Conservation (phyloP, 805 yeast genomes). For the Kodamaea jinghongensis region DNA sequence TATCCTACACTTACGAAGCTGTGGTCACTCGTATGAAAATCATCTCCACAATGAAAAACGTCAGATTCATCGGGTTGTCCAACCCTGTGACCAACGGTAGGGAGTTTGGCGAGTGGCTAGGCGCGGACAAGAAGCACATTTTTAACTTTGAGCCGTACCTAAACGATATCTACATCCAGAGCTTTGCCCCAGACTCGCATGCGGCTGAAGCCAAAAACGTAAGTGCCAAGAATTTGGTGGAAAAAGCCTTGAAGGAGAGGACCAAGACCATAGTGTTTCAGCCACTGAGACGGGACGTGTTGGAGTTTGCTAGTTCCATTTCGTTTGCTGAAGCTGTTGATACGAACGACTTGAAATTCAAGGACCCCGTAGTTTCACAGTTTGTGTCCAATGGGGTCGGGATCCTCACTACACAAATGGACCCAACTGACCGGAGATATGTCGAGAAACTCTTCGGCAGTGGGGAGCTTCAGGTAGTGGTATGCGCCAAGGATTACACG, state of each 20-base stretch:
- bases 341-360: slow-evolving; percentile 38
- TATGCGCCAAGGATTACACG: slow-evolving; percentile 58
- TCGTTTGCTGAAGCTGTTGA: slow-evolving; percentile 28
- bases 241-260: background rate
- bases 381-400: slow-evolving; percentile 63
- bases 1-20: slow-evolving; percentile 57
- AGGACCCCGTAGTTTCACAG: slow-evolving; percentile 46
- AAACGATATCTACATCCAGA: slow-evolving; percentile 31
- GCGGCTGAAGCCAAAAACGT: no score
- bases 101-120: slow-evolving; percentile 86
- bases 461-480: slow-evolving; percentile 41
- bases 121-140: slow-evolving; percentile 56
- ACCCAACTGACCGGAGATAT: slow-evolving; percentile 46
- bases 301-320: slow-evolving; percentile 1
- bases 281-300: background rate
- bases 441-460: slow-evolving; percentile 34
- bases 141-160: slow-evolving; percentile 67
- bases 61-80: slow-evolving; percentile 69
- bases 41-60: slow-evolving; percentile 40
- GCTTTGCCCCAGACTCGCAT: background rate
- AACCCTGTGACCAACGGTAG: slow-evolving; percentile 69
- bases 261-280: slow-evolving; percentile 4
- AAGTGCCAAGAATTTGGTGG: slow-evolving; percentile 1
- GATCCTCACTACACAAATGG: slow-evolving; percentile 56
- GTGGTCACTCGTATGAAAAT: slow-evolving; percentile 69